phyloP scores from a whole-genome alignment of 306 rosid genomes.

The Acacia acuminata region DNA sequence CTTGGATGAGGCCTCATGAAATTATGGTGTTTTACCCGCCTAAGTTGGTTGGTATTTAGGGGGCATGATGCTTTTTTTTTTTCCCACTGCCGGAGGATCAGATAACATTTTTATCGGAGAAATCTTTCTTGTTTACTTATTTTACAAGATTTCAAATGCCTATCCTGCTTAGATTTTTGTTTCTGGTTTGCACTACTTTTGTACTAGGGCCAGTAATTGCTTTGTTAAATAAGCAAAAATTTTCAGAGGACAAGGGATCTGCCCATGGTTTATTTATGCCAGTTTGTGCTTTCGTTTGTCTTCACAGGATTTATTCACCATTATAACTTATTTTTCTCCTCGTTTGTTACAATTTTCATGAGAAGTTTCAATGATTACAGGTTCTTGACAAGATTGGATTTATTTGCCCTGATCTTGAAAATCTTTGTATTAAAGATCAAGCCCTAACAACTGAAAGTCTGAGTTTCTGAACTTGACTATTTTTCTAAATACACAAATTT shows the following conservation, averaged over 20 bases:
- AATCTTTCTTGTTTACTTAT: not conserved
- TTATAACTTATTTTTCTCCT: not conserved
- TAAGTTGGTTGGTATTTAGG: not conserved
- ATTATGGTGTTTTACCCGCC: not conserved
- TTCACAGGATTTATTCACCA: not conserved
- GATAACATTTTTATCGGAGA: not conserved
- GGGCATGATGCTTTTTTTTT: not conserved
- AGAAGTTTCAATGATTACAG: conserved; percentile 59
- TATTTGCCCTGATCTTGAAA: conserved; percentile 83
- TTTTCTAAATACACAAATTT: not conserved
- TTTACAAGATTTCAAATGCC: not conserved
- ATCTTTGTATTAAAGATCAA: conserved; percentile 76
- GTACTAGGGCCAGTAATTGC: not conserved
- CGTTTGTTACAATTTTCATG: conserved; percentile 31
- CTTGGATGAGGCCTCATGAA: conserved; percentile 5
- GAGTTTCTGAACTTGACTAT: conserved; percentile 35
- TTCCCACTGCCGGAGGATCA: not conserved
- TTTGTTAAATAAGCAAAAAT: not conserved
- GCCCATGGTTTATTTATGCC: conserved; percentile 4
- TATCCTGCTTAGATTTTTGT: not conserved
- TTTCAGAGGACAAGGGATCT: not conserved
- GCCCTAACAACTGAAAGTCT: conserved; percentile 72
- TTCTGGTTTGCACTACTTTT: not conserved
- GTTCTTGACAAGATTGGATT: conserved; percentile 68
- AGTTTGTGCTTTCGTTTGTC: not conserved